Evolutionary conservation across 306 rosid genomes (phyloP).

Genomic region (Boehmeria nivea): DNA sequence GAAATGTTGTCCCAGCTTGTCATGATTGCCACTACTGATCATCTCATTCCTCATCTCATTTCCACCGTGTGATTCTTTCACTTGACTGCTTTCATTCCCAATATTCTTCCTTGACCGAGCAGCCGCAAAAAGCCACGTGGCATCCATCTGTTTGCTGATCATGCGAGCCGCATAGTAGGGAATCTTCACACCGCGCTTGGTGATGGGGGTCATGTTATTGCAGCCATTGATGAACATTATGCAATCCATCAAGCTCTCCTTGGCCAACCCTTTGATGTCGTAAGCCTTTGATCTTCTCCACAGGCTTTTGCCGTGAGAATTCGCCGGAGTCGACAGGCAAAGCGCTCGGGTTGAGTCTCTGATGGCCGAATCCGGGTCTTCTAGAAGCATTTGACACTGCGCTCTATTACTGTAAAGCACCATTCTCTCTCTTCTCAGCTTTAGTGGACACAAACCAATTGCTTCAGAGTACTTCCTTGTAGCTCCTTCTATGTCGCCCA

Average conservation of each 20-base stretch:
- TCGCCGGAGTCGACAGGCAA: constrained; percentile 46
- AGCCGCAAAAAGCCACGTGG: constrained; percentile 57
- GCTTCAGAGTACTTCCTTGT: constrained; percentile 46
- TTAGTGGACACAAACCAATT: constrained; percentile 44
- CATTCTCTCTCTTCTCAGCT: constrained; percentile 49
- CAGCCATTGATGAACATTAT: constrained; percentile 46
- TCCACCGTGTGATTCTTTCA: constrained; percentile 17
- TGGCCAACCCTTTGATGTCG: constrained; percentile 68
- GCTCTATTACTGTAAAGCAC: constrained; percentile 57
- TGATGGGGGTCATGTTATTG: not conserved
- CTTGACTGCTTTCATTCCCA: too few relatives aligned
- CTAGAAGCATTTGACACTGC: constrained; percentile 47
- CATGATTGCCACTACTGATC: constrained; percentile 9
- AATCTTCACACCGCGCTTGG: constrained; percentile 34
- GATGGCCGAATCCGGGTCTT: constrained; percentile 42
- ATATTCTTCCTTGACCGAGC: constrained; percentile 32
- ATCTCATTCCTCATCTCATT: too few relatives aligned
- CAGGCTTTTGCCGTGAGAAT: constrained; percentile 48
- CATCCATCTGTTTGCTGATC: constrained; percentile 67
- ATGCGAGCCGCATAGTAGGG: constrained; percentile 53
- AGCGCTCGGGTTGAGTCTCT: constrained; percentile 68
- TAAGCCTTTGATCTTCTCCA: constrained; percentile 79
- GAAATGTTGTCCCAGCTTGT: constrained; percentile 15
- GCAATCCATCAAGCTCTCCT: constrained; percentile 67
- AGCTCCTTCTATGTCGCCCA: constrained; percentile 56